Conservation (phyloP, 257 asterid species). For the Misopates orontium region DNA sequence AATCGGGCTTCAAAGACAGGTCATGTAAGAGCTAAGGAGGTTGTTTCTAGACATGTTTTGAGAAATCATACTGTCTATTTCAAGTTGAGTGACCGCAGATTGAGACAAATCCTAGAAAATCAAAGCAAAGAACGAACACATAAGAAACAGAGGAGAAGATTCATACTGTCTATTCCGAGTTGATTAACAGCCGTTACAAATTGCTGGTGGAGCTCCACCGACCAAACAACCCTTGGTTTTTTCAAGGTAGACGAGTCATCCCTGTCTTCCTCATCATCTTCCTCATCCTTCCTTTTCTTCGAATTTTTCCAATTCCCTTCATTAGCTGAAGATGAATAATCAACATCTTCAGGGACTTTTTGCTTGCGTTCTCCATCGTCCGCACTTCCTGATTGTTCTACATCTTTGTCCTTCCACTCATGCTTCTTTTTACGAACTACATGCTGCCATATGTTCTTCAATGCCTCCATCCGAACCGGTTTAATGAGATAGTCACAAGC, state of each 20-base stretch:
- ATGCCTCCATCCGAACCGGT: slow-evolving; percentile 80
- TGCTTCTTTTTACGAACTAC: slow-evolving; percentile 72
- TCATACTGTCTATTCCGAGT: slow-evolving; percentile 54
- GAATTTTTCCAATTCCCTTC: slow-evolving; percentile 56
- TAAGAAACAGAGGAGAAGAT: slow-evolving; percentile 9
- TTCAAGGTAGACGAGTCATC: slow-evolving; percentile 41
- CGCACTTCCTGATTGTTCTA: slow-evolving; percentile 50
- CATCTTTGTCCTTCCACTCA: slow-evolving; percentile 60
- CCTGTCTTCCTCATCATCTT: slow-evolving; percentile 37
- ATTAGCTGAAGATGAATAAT: slow-evolving; percentile 60
- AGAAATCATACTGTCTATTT: no score
- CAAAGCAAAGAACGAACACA: not conserved
- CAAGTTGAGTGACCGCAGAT: no score
- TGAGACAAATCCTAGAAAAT: not conserved
- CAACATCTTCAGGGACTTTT: slow-evolving; percentile 46
- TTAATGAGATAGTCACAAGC: slow-evolving; percentile 93
- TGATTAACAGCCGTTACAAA: slow-evolving; percentile 56
- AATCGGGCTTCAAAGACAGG: no score
- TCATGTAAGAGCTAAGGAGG: not conserved
- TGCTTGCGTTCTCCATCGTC: slow-evolving; percentile 22
- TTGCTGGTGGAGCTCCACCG: slow-evolving; percentile 58
- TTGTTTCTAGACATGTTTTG: not conserved
- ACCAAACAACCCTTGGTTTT: slow-evolving; percentile 68
- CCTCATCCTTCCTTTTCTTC: slow-evolving; percentile 44
- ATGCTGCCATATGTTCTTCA: slow-evolving; percentile 93